A percentile compares a stretch with the other conserved stretches of the same genome.
These are phyloP conservation scores for Salix arbutifolia DNA, from an alignment of 345 rosid genomes.

Conservation along the genomic window DNA sequence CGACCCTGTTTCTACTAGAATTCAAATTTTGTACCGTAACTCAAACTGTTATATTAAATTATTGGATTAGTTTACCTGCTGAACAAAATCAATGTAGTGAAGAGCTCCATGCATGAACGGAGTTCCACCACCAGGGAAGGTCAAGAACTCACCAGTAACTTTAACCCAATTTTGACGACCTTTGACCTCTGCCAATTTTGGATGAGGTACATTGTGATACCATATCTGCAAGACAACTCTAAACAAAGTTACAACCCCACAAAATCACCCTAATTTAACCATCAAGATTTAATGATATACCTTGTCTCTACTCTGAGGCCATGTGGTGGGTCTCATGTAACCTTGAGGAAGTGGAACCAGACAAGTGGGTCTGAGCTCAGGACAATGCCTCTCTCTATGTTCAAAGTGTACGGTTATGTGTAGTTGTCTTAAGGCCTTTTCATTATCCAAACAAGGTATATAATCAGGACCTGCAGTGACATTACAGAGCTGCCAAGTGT, in stretches of 20 bases:
- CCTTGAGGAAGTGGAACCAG: conserved; percentile 64
- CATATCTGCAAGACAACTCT: conserved; percentile 59
- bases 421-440: conserved; percentile 56
- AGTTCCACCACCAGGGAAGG: conserved; percentile 95
- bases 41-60: neutral
- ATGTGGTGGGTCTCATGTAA: conserved; percentile 58
- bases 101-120: conserved; percentile 95
- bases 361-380: conserved; percentile 72
- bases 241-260: neutral
- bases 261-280: neutral
- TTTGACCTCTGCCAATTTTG: conserved; percentile 67
- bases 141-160: conserved; percentile 84
- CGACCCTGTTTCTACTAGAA: too few species aligned
- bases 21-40: too few species aligned
- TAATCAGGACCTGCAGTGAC: conserved; percentile 75
- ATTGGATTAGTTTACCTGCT: conserved; percentile 40
- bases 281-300: conserved; percentile 26
- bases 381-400: conserved; percentile 96
- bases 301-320: conserved; percentile 92
- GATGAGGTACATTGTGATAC: conserved; percentile 90
- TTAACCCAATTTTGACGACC: conserved; percentile 98
- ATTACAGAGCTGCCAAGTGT: conserved; percentile 70
- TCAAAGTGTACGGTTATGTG: conserved; percentile 58
- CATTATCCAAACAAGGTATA: conserved; percentile 91
- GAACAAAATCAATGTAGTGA: conserved; percentile 75